Evolutionary conservation across 2,329 filamentous ascomycete genomes (phyloP).

Genomic region (Microsporum canis): DNA sequence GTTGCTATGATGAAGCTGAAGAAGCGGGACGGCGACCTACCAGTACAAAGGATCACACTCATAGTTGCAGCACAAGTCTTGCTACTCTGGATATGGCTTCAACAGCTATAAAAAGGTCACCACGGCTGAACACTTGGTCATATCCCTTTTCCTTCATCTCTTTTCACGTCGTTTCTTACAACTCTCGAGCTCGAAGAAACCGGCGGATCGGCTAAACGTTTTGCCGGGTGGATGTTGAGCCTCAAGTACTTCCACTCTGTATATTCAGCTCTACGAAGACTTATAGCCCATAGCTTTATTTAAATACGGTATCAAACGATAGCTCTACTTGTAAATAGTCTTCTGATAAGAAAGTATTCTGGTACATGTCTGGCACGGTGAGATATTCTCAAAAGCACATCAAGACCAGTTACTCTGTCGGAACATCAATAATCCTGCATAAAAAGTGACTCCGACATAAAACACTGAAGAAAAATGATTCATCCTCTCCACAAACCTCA

Average conservation of each 20-base stretch:
- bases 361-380: too few relatives aligned
- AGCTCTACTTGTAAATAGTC: too few relatives aligned
- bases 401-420: too few relatives aligned
- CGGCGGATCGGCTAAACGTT: background rate
- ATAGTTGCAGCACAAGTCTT: conserved; percentile 28
- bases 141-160: background rate
- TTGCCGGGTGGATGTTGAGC: background rate
- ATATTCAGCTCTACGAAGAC: too few relatives aligned
- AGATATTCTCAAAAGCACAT: too few relatives aligned
- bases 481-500: background rate
- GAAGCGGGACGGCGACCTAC: conserved; percentile 34
- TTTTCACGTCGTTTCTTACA: background rate
- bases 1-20: background rate
- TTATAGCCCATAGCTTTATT: too few relatives aligned
- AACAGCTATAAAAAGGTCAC: background rate
- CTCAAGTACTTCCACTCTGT: too few relatives aligned
- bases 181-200: background rate
- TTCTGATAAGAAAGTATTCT: too few relatives aligned
- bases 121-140: background rate
- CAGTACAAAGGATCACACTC: conserved; percentile 58
- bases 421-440: too few relatives aligned
- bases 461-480: too few relatives aligned
- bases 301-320: too few relatives aligned
- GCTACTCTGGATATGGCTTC: background rate
- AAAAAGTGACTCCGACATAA: background rate